Percentiles rank a stretch among this genome's conserved stretches.
These are phyloP conservation scores for Lichtheimia ramosa DNA, from an alignment of 371 early-diverging fungal genomes.

Conservation along the genomic window DNA sequence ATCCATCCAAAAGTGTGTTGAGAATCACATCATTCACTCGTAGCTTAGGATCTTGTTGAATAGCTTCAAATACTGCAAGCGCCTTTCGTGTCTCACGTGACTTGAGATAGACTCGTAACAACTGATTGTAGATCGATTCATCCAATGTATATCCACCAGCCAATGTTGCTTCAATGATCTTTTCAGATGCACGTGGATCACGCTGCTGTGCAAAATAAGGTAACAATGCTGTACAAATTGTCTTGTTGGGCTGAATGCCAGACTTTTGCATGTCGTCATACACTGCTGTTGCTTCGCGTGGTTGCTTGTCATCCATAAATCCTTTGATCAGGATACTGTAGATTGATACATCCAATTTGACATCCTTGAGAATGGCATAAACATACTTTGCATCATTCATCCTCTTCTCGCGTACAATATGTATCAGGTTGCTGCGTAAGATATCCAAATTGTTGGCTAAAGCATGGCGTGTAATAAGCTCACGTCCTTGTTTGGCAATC, in stretches of 20 bases:
- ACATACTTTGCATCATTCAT: conserved; percentile 23
- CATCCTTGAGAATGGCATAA: conserved; percentile 15
- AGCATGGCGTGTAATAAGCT: conserved; percentile 24
- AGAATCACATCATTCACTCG: conserved; percentile 36
- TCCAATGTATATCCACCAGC: conserved; percentile 30
- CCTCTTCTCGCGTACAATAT: conserved; percentile 22
- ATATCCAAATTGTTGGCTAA: conserved; percentile 18
- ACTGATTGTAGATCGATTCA: conserved; percentile 32
- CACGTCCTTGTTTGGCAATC: conserved; percentile 22
- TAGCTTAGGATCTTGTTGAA: conserved; percentile 29
- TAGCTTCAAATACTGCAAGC: conserved; percentile 29
- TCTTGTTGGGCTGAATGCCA: conserved; percentile 23
- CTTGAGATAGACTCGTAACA: conserved; percentile 48
- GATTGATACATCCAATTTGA: conserved; percentile 25
- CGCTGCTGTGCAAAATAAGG: conserved; percentile 29
- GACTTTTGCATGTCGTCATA: conserved; percentile 35
- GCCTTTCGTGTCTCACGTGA: conserved; percentile 26
- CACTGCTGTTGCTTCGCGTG: conserved; percentile 23
- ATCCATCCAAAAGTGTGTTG: conserved; percentile 49
- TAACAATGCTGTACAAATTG: conserved; percentile 33
- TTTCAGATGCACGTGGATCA: conserved; percentile 29
- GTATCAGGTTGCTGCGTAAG: conserved; percentile 31
- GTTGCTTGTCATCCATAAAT: conserved; percentile 21
- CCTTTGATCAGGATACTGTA: conserved; percentile 42
- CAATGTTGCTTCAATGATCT: conserved; percentile 25